Conservation (phyloP, 2,329 filamentous ascomycete genomes). For the Fonsecaea nubica region DNA sequence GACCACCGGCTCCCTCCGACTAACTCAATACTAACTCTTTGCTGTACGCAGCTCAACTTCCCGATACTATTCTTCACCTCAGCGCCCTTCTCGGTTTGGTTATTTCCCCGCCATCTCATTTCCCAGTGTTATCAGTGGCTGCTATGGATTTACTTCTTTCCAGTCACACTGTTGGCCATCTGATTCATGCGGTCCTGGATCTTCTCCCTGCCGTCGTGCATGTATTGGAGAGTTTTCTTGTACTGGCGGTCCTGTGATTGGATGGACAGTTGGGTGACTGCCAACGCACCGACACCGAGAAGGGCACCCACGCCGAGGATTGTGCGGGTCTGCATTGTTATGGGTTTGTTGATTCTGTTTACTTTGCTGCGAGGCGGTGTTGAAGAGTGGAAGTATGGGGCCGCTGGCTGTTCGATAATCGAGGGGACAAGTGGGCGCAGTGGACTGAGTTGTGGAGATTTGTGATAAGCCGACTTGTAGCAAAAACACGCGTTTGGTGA, state of each 20-base stretch:
- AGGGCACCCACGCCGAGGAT: conserved; percentile 34
- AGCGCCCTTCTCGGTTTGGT: background rate
- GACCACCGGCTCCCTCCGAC: background rate
- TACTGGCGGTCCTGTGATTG: conserved; percentile 40
- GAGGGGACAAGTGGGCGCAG: background rate
- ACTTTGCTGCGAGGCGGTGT: conserved; percentile 2
- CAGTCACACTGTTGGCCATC: conserved; percentile 16
- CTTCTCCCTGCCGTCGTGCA: conserved; percentile 40
- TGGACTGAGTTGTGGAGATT: no score
- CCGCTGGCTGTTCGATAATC: background rate
- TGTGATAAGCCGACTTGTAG: background rate
- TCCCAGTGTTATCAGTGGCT: background rate
- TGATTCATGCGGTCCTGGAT: conserved; percentile 35
- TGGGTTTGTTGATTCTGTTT: background rate
- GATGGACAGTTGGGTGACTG: conserved; percentile 38
- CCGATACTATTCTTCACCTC: background rate
- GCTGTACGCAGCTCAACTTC: background rate
- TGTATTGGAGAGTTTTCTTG: conserved; percentile 41
- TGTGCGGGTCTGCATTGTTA: conserved; percentile 35
- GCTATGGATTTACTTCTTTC: conserved; percentile 27
- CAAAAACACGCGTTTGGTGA: background rate
- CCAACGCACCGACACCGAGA: conserved; percentile 35
- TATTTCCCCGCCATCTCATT: background rate
- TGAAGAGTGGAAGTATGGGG: background rate
- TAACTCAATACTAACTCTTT: background rate